Evolutionary conservation across 129 eudicot species (phyloP), one percentile per base, ranked within the genome.

Genomic region (Escallonia rubra): DNA sequence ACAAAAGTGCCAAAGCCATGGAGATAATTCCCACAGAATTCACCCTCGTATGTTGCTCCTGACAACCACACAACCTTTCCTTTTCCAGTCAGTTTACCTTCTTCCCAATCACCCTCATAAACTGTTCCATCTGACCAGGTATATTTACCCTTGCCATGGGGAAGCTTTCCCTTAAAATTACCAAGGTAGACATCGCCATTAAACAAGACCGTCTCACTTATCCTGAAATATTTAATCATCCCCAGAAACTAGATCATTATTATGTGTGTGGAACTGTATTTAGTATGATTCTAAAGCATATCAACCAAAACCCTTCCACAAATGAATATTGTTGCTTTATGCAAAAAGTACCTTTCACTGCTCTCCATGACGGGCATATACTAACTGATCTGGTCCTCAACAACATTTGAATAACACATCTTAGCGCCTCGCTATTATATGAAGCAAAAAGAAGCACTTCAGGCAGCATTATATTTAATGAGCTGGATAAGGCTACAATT

Each of bases 51-150:
- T 52, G 71, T 74, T 43, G 82, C 52, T 54, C 91, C 88, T 15
- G 96, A 85, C 46, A 93, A 75, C 97, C 97, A 94, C 14, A 72
- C 42, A 68, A 90, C 79, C 67, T 64, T 72, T 57, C 99, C 99
- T 76, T 83, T 85, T n/a, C 99, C 99, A 3, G 85, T 77, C 97
- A 94, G 85, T 63, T 90, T 94, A 41, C 99, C 99, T 49, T 80
- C 88, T 76, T 87, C 99, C 99, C 99, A 94, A 45, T 90, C 80
- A 73, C 99, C 99, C 46, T 84, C 86, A 61, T 89, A 94, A 63
- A 85, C 77, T 41, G 96, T 85, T 68, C 97, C 97, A 75, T 94
- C 81, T 49, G 90, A 70, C 99, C 99, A 90, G 40, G 80, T 87
- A 76, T 94, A 90, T 64, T 65, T 94, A 50, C 99, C 97, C 62